Base-by-base conservation (phyloP, 371 early-diverging fungal genomes). In the Vairimorpha ceranae region DNA sequence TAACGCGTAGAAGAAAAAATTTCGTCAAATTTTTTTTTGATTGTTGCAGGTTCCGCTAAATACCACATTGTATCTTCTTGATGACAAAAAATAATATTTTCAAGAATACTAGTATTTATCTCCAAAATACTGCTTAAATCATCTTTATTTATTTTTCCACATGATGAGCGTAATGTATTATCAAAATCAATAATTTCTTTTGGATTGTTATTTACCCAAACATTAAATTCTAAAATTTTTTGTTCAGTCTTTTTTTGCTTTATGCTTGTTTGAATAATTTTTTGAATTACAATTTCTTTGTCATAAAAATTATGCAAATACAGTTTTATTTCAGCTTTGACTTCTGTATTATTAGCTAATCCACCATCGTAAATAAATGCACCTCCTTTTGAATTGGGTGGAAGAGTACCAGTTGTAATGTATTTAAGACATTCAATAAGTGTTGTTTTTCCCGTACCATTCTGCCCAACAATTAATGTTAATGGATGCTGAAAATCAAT, bases 31-130 rank as follows among this genome's bases (percentile, higher is more conserved):
- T 90, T 93, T 80, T 97, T 97, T 82, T 99, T 99, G 32, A 98
- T 76, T 0, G 85, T 77, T 0, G 86, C 70, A 0, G 97, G 89
- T 74, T 99, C 99, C 0, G 91, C 86, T 19, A 99, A 85, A 7
- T 96, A 96, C 93, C 99, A 99, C 74, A 88, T 90, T 48, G 92
- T 90, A 12, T 99, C 98, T 80, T 99, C 99, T 83, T 99, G 99
- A 80, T 97, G 98, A 81, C 95, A 95, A 76, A 99, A 98, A 17
- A 98, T 91, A 38, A 99, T 97, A 84, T 92, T 94, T 67, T 98
- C 96, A 27, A 99, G 82, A 32, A 99, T 90, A 0, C 96, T 90
- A 65, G 87, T 86, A 21, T 90, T 89, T 12, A 93, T 92, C 8
- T 94, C 95, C 2, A 98, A 85, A 70, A 90, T 89, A 35, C 86